phyloP scores from a whole-genome alignment of 2,329 filamentous ascomycete genomes.

The Pestalotiopsis fici region DNA sequence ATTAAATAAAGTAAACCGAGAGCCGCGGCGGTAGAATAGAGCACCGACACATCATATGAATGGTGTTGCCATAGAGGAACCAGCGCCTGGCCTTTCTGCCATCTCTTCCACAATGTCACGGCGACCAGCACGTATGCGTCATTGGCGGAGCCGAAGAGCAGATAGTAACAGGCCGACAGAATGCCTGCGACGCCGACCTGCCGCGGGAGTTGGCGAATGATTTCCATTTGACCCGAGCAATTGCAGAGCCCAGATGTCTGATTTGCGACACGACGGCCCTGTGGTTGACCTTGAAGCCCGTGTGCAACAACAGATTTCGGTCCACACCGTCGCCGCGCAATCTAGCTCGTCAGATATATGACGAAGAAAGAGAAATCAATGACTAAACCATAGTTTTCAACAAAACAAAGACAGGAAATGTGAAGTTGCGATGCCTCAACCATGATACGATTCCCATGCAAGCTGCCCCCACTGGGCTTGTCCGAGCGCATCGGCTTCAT shows the following conservation, averaged over 20 bases:
- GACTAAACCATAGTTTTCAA: not conserved
- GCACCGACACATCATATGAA: not conserved
- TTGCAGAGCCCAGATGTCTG: not conserved
- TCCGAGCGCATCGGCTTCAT: not conserved
- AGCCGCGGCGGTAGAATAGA: not conserved
- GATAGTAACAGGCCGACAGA: conserved; percentile 17
- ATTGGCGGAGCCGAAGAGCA: conserved; percentile 15
- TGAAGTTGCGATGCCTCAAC: not conserved
- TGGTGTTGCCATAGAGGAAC: conserved; percentile 3
- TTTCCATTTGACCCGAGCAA: conserved; percentile 11
- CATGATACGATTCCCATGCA: not conserved
- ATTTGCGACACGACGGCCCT: not conserved
- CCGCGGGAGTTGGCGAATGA: conserved; percentile 11
- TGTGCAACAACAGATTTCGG: too few species aligned
- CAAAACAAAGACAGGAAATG: not conserved
- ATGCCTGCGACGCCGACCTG: conserved; percentile 12
- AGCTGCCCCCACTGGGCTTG: not conserved
- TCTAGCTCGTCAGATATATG: not conserved
- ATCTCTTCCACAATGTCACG: conserved; percentile 14
- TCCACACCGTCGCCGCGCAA: too few species aligned
- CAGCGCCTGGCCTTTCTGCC: not conserved
- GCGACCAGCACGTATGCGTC: conserved; percentile 17
- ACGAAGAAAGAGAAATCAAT: not conserved
- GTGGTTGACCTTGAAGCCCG: too few species aligned
- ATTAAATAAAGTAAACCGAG: not conserved